Percentiles rank a stretch among this genome's conserved stretches.
Evolutionary conservation across 2,329 filamentous ascomycete species (phyloP).

Genomic region (Ophiocordyceps camponoti-floridani): DNA sequence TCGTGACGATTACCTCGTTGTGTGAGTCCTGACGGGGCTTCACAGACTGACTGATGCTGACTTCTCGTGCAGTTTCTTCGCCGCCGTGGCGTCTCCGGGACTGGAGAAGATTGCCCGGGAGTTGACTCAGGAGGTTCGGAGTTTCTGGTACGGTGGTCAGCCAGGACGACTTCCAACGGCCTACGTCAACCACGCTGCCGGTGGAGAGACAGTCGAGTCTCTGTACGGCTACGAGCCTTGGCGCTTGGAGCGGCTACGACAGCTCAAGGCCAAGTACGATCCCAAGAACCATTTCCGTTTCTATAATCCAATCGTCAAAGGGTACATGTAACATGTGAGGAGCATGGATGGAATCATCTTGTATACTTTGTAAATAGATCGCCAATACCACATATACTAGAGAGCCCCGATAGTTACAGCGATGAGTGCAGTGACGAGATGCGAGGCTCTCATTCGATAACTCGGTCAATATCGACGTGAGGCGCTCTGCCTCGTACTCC

Average conservation of each 20-base stretch:
- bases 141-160: slow-evolving; percentile 6
- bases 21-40: neutral
- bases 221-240: slow-evolving; percentile 6
- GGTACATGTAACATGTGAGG: neutral
- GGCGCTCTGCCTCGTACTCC: too few species aligned
- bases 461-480: too few species aligned
- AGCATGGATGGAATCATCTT: neutral
- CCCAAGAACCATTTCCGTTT: slow-evolving; percentile 1
- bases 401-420: too few species aligned
- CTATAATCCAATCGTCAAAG: slow-evolving; percentile 1
- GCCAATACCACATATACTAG: too few species aligned
- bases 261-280: slow-evolving; percentile 1
- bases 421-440: too few species aligned
- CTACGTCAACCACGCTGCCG: slow-evolving; percentile 10
- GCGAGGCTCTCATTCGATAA: too few species aligned
- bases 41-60: neutral
- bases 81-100: slow-evolving; percentile 1
- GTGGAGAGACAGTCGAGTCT: slow-evolving; percentile 6
- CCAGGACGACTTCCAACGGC: slow-evolving; percentile 1
- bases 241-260: neutral
- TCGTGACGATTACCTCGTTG: slow-evolving; percentile 3
- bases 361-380: too few species aligned
- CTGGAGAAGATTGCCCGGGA: slow-evolving; percentile 4
- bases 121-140: neutral
- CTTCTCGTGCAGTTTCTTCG: neutral